Base-by-base conservation (phyloP, 768 basidiomycete genomes). In the Lactarius hatsudake region DNA sequence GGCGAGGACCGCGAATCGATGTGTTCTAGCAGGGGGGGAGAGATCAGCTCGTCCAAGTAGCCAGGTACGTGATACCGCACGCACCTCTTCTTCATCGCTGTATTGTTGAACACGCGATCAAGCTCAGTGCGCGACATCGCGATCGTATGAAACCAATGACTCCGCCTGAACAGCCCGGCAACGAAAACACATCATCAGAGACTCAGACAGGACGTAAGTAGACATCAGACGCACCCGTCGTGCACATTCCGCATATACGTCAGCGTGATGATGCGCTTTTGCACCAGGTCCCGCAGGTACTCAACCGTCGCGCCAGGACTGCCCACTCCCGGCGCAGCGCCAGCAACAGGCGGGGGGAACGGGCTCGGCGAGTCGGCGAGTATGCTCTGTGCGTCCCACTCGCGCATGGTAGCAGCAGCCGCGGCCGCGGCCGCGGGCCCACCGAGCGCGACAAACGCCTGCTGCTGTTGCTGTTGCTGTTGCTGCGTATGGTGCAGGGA, bases 121-220 rank as follows among this genome's bases (percentile, higher is more conserved):
- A 95, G 84, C 62, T 94, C 94, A 20, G 79, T 72, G 58, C 84
- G 85, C 63, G 89, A 87, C 72, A 95, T 84, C 73, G 91, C 82
- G 71, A 95, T 87, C 15, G 94, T 95, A 75, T 93, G 90, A 73
- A 92, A 92, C 93, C 93, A 94, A 74, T 93, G 88, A 69, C 87
- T 87, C 63, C 86, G 87, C 62, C 93, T 94, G 73, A 32, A 34
- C 38, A 10, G 13, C 12, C 5, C 23, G n/a, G 15, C 23, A 26
- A 51, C 40, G 40, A 42, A 18, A 15, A n/a, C n/a, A n/a, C n/a
- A n/a, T n/a, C n/a, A n/a, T 51, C 51, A 51, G 23, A 23, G 6
- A 23, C 48, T 10, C 51, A 26, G 13, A 45, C 59, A 32, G 10
- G 9, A 18, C 7, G 40, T 4, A 30, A 28, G 18, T 5, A 63